These are phyloP conservation scores for Alternaria burnsii DNA, from an alignment of 2,329 filamentous ascomycete genomes.

Conservation along the genomic window DNA sequence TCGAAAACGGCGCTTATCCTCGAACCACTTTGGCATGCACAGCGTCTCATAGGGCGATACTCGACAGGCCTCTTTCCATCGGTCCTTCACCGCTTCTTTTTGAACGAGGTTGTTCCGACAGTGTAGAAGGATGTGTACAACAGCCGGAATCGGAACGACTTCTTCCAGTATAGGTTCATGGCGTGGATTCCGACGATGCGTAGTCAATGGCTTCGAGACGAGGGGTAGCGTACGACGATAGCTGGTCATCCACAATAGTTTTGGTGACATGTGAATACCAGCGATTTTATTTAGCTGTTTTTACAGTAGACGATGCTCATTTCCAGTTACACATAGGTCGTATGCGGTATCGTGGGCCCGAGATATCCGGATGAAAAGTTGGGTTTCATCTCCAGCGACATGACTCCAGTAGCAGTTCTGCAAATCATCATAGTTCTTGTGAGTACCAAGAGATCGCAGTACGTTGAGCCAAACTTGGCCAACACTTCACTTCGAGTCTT, in stretches of 20 bases:
- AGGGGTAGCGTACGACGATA: background rate
- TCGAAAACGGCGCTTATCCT: background rate
- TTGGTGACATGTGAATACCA: background rate
- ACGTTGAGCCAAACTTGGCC: background rate
- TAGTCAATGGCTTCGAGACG: background rate
- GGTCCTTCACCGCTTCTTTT: background rate
- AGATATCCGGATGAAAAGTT: background rate
- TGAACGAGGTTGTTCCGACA: background rate
- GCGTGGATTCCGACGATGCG: background rate
- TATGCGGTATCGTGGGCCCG: background rate
- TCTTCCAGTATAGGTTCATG: background rate
- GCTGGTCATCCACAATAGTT: background rate
- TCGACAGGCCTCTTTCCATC: background rate
- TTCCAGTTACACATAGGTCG: background rate
- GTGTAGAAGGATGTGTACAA: background rate
- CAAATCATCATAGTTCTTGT: background rate
- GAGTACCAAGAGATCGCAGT: background rate
- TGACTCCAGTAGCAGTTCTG: background rate
- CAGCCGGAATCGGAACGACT: background rate
- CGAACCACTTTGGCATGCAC: background rate
- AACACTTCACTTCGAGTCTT: background rate
- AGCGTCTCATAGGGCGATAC: background rate
- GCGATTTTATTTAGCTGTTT: background rate
- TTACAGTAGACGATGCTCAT: background rate
- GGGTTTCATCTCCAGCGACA: background rate